These are phyloP conservation scores for Cladosporium sp. DNA, from an alignment of 2,329 filamentous ascomycete genomes.

Conservation along the genomic window DNA sequence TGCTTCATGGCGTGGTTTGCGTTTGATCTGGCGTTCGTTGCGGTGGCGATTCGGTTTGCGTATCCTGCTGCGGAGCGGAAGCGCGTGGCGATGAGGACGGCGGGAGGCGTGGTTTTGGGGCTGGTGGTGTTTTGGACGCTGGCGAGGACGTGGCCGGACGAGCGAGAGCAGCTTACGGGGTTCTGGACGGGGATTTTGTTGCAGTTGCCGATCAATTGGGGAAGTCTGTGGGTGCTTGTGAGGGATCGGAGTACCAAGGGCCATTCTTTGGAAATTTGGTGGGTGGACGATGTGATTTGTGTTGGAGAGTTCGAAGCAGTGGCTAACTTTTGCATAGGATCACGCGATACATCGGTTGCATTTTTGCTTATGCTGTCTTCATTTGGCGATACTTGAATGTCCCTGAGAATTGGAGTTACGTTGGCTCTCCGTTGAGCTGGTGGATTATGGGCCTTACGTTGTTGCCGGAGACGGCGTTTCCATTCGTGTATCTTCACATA, in stretches of 20 bases:
- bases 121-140: constrained; percentile 36
- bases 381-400: constrained; percentile 44
- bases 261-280: constrained; percentile 46
- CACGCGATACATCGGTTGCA: constrained; percentile 43
- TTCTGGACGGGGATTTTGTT: constrained; percentile 44
- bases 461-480: constrained; percentile 29
- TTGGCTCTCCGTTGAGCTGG: constrained; percentile 39
- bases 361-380: constrained; percentile 43
- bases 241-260: constrained; percentile 40
- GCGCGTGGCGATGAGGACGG: constrained; percentile 31
- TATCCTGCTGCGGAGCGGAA: constrained; percentile 32
- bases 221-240: constrained; percentile 37
- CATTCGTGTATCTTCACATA: constrained; percentile 43
- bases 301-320: neutral
- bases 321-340: constrained; percentile 32
- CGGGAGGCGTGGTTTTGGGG: constrained; percentile 35
- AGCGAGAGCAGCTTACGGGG: constrained; percentile 44
- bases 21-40: constrained; percentile 41
- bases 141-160: constrained; percentile 40
- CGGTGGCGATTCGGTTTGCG: constrained; percentile 37
- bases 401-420: constrained; percentile 44
- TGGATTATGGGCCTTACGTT: constrained; percentile 34
- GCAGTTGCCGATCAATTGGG: constrained; percentile 45
- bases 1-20: constrained; percentile 45
- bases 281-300: constrained; percentile 19